Percentiles rank a stretch among this genome's conserved stretches.
phyloP scores from a whole-genome alignment of 768 basidiomycete genomes.

The Ramaria rubella region DNA sequence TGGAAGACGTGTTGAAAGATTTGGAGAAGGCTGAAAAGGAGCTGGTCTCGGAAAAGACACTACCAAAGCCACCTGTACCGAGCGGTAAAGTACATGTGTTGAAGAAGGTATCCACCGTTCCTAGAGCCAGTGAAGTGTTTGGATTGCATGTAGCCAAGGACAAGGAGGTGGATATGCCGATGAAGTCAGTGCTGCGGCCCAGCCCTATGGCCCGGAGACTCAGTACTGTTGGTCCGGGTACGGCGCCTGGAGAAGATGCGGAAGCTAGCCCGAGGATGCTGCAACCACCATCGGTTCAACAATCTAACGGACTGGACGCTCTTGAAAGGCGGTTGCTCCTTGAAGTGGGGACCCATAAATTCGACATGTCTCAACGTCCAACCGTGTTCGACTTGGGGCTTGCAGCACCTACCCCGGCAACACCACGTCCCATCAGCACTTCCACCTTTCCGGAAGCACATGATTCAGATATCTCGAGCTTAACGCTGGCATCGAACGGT shows the following conservation, averaged over 20 bases:
- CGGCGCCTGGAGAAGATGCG: not conserved
- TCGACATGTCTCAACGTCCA: slow-evolving; percentile 16
- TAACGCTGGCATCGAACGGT: slow-evolving; percentile 27
- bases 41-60: slow-evolving; percentile 44
- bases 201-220: slow-evolving; percentile 1
- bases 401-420: slow-evolving; percentile 26
- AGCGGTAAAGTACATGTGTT: slow-evolving; percentile 31
- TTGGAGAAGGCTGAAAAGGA: slow-evolving; percentile 20
- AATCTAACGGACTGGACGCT: slow-evolving; percentile 59
- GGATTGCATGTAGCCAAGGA: not conserved
- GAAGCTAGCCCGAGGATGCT: not conserved
- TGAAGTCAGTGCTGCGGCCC: not conserved
- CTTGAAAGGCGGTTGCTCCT: slow-evolving; percentile 61
- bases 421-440: not conserved
- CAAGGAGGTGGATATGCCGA: not conserved
- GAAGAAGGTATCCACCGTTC: not conserved
- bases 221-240: not conserved
- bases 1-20: slow-evolving; percentile 40
- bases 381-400: slow-evolving; percentile 1
- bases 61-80: slow-evolving; percentile 52
- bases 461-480: slow-evolving; percentile 51
- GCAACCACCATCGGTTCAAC: not conserved
- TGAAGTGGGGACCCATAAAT: slow-evolving; percentile 63
- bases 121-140: slow-evolving; percentile 4
- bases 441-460: slow-evolving; percentile 12